These are phyloP conservation scores for Tremella fuciformis DNA, from an alignment of 768 basidiomycete genomes.

Conservation along the genomic window DNA sequence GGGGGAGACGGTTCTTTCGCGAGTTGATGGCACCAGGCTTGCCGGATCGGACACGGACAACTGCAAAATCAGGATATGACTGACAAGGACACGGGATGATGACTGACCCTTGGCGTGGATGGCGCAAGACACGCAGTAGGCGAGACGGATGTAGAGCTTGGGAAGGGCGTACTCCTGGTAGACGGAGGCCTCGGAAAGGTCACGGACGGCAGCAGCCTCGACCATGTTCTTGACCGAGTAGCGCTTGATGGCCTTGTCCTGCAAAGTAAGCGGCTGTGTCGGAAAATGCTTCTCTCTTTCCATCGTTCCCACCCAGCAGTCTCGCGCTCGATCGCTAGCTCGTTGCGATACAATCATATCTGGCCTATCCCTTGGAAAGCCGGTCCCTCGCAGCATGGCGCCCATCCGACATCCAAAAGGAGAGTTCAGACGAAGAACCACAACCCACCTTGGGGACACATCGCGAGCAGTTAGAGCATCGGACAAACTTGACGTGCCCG, in stretches of 20 bases:
- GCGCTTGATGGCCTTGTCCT: constrained; percentile 99
- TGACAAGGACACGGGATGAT: not conserved
- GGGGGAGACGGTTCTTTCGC: constrained; percentile 81
- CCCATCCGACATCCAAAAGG: no score
- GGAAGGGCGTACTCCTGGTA: constrained; percentile 95
- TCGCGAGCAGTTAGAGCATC: constrained; percentile 99
- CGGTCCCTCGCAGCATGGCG: no score
- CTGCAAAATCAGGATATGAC: constrained; percentile 54
- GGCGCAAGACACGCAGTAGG: constrained; percentile 97
- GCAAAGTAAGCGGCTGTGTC: constrained; percentile 3
- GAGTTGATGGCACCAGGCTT: constrained; percentile 70
- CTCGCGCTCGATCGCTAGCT: no score
- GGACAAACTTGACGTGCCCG: constrained; percentile 88
- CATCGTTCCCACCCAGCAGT: no score
- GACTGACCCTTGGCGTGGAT: constrained; percentile 94
- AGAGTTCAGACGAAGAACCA: not conserved
- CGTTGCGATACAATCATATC: no score
- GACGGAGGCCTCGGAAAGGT: constrained; percentile 92
- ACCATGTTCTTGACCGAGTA: constrained; percentile 99
- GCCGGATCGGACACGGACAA: constrained; percentile 96
- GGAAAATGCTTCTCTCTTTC: no score
- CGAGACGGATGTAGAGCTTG: constrained; percentile 97
- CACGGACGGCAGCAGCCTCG: constrained; percentile 94
- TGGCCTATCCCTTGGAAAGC: no score
- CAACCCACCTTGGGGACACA: constrained; percentile 68